Evolutionary conservation across 192 early-diverging fungal species (phyloP).

Genomic region (Mortierella antarctica): DNA sequence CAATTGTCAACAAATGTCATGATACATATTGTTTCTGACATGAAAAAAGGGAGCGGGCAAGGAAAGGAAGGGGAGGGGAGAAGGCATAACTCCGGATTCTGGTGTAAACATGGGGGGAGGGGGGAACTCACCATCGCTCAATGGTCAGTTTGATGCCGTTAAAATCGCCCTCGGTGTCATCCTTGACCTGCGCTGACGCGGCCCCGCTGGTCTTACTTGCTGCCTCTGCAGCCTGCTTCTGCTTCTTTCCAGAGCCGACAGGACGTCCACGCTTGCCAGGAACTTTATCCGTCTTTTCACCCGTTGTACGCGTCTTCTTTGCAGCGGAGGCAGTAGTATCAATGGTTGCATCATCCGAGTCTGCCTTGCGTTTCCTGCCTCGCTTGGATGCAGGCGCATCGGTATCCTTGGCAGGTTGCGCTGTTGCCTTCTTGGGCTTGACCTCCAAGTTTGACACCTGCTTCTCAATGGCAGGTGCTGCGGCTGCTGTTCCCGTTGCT

Average conservation of each 20-base stretch:
- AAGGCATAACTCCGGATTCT: no score
- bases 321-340: not conserved
- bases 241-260: conserved; percentile 28
- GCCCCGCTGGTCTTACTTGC: not conserved
- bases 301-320: not conserved
- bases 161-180: not conserved
- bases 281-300: not conserved
- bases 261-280: conserved; percentile 33
- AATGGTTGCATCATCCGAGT: not conserved
- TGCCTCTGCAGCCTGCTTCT: not conserved
- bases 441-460: conserved; percentile 6
- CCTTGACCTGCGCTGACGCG: not conserved
- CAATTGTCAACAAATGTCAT: not conserved
- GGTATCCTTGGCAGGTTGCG: not conserved
- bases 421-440: not conserved
- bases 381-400: not conserved
- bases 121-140: conserved; percentile 26
- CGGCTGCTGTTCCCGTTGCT: not conserved
- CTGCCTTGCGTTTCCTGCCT: conserved; percentile 19
- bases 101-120: not conserved
- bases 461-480: conserved; percentile 1
- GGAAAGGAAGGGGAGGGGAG: not conserved
- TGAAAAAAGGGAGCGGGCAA: not conserved
- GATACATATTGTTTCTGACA: not conserved
- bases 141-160: conserved; percentile 26